phyloP scores from a whole-genome alignment of 177 flowering plant genomes.

The Telopea speciosissima region DNA sequence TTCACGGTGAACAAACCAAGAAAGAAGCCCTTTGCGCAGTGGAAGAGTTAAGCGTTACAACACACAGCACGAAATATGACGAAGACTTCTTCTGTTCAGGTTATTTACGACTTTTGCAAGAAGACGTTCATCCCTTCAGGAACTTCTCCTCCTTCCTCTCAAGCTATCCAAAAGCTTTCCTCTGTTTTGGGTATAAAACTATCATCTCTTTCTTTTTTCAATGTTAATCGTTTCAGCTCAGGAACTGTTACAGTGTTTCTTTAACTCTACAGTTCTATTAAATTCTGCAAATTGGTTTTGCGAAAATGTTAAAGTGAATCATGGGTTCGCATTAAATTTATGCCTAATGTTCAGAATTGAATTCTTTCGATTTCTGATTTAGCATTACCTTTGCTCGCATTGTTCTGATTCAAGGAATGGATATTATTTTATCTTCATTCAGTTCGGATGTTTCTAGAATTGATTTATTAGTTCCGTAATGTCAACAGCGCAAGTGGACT shows the following conservation, averaged over 20 bases:
- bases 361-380: too few relatives aligned
- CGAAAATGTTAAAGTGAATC: conserved; percentile 5
- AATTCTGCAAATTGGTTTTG: conserved; percentile 14
- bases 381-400: too few relatives aligned
- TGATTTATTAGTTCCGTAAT: too few relatives aligned
- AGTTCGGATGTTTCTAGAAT: too few relatives aligned
- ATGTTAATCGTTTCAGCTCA: neutral
- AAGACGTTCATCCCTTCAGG: conserved; percentile 48
- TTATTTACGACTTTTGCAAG: conserved; percentile 60
- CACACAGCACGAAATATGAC: conserved; percentile 6
- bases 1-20: neutral
- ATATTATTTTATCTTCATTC: too few relatives aligned
- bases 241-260: neutral
- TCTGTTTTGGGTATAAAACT: conserved; percentile 55
- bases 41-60: neutral
- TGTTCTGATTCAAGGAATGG: too few relatives aligned
- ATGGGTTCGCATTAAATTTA: conserved; percentile 13
- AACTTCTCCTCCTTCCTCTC: conserved; percentile 37
- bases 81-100: conserved; percentile 45
- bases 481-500: too few relatives aligned
- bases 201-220: neutral
- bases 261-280: neutral
- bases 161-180: conserved; percentile 38
- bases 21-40: neutral
- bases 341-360: neutral